Evolutionary conservation across 192 early-diverging fungal species (phyloP).

Genomic region (Umbelopsis sp.): DNA sequence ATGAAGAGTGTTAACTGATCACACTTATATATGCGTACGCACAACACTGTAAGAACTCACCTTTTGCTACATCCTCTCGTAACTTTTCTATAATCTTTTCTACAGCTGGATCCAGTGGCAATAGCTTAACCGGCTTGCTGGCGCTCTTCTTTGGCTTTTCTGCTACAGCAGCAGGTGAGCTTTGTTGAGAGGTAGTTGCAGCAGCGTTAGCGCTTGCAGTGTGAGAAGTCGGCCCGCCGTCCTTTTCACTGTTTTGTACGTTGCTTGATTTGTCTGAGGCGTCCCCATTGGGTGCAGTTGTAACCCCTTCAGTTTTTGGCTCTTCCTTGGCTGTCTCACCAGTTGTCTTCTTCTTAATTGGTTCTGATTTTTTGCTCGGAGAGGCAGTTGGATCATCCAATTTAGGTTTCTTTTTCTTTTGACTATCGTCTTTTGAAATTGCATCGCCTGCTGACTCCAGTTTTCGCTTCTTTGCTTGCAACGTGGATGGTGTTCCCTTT

Average conservation of each 20-base stretch:
- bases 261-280: not conserved
- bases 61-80: constrained; percentile 31
- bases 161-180: not conserved
- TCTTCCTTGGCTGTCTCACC: not conserved
- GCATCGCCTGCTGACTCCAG: not conserved
- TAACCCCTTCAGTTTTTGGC: not conserved
- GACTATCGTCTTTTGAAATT: not conserved
- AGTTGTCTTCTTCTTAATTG: not conserved
- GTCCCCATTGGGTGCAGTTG: not conserved
- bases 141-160: not conserved
- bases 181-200: not conserved
- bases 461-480: constrained; percentile 11
- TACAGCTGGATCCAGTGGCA: constrained; percentile 39
- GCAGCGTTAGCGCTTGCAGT: not conserved
- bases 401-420: constrained; percentile 7
- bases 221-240: constrained; percentile 18
- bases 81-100: constrained; percentile 28
- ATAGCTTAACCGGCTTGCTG: not conserved
- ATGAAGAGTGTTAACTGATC: not conserved
- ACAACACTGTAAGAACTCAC: constrained; percentile 12
- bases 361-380: not conserved
- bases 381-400: constrained; percentile 13
- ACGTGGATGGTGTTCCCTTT: not conserved
- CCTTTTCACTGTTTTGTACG: constrained; percentile 8
- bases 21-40: not conserved